These are phyloP conservation scores for Psilocybe azurescens DNA, from an alignment of 768 basidiomycete species.

Conservation along the genomic window DNA sequence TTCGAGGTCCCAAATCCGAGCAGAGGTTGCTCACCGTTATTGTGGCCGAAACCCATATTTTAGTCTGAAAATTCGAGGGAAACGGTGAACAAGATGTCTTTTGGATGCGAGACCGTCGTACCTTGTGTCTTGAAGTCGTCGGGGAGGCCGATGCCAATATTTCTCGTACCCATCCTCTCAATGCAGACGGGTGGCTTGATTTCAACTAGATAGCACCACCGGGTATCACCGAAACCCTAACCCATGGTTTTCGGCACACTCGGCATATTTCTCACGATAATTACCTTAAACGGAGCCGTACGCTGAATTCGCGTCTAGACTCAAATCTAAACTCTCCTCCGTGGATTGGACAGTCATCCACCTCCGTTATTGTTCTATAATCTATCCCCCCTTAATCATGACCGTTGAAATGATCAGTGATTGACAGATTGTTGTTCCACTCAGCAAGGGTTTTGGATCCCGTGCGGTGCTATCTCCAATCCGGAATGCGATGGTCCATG, in stretches of 20 bases:
- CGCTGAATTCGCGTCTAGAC: conserved; percentile 17
- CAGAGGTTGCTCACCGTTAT: conserved; percentile 65
- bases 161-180: conserved; percentile 28
- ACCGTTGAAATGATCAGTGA: neutral
- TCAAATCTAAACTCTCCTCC: conserved; percentile 1
- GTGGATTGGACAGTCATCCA: conserved; percentile 1
- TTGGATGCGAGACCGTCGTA: conserved; percentile 29
- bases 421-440: neutral
- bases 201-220: conserved; percentile 42
- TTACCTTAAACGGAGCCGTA: conserved; percentile 1
- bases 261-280: conserved; percentile 11
- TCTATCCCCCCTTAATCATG: neutral
- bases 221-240: conserved; percentile 45
- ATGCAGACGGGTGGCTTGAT: conserved; percentile 44
- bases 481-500: neutral
- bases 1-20: conserved; percentile 2
- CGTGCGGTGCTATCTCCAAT: neutral
- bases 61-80: conserved; percentile 40
- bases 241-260: conserved; percentile 15
- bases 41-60: conserved; percentile 80
- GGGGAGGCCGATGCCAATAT: conserved; percentile 45
- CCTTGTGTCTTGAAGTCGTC: conserved; percentile 54
- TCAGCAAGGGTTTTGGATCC: neutral
- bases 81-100: conserved; percentile 18
- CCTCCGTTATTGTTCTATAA: conserved; percentile 4